Conservation (phyloP, 129 eudicot species). For the Glebionis coronaria region DNA sequence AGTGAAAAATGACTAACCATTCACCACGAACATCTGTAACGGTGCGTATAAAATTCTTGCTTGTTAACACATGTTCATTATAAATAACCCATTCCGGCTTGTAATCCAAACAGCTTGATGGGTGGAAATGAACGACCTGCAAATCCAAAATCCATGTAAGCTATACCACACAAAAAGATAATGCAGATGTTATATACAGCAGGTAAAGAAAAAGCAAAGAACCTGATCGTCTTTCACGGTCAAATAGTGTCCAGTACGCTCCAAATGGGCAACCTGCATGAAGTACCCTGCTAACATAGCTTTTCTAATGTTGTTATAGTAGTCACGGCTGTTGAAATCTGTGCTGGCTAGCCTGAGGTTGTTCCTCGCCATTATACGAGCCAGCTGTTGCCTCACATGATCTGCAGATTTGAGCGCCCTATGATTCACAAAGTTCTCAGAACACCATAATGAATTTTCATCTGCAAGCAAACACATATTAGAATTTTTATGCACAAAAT, state of each 20-base stretch:
- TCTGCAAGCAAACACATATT: too few species aligned
- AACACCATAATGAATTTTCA: too few species aligned
- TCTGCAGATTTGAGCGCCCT: too few species aligned
- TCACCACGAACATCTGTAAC: slow-evolving; percentile 97
- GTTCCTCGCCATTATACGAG: too few species aligned
- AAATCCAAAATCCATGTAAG: slow-evolving; percentile 9
- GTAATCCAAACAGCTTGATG: slow-evolving; percentile 91
- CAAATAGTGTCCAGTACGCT: slow-evolving; percentile 92
- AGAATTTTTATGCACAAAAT: too few species aligned
- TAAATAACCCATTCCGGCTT: slow-evolving; percentile 99
- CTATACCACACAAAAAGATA: not conserved
- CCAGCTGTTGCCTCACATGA: too few species aligned
- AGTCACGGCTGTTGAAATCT: slow-evolving; percentile 91
- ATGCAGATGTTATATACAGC: not conserved
- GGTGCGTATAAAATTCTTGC: slow-evolving; percentile 89
- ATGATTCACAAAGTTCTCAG: too few species aligned
- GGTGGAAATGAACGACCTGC: slow-evolving; percentile 94
- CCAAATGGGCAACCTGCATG: slow-evolving; percentile 99
- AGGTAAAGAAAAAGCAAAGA: slow-evolving; percentile 6
- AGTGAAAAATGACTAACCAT: slow-evolving; percentile 55
- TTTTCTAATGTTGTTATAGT: slow-evolving; percentile 90
- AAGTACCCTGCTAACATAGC: slow-evolving; percentile 97
- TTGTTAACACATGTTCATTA: slow-evolving; percentile 84
- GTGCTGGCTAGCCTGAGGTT: slow-evolving; percentile 47
- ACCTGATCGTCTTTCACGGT: slow-evolving; percentile 98